Evolutionary conservation across 305 asterid species (phyloP), one percentile per base, ranked within the genome.

Genomic region (Solanum hybrid): DNA sequence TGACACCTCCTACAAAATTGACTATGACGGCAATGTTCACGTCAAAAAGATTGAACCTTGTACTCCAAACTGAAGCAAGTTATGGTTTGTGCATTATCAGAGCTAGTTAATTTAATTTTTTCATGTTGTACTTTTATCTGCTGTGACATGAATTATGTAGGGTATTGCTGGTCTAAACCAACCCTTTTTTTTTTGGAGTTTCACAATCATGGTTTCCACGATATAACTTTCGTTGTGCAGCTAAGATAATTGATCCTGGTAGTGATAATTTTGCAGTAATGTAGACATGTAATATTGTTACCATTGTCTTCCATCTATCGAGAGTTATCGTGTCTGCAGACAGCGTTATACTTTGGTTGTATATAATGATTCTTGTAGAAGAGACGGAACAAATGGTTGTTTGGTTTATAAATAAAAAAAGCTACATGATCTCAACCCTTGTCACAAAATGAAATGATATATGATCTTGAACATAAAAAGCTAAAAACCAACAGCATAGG

Each of bases 1-100:
- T 0, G 94, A 95, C 87, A 91, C 95, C 91, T 94, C 98, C 7
- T 97, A 97, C 94, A 94, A 88, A 92, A 94, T 97, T 38, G 96
- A 94, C 90, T 71, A 90, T 51, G 88, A 89, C 69, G 94, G 96
- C 60, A 92, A 92, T 77, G 96, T 97, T 78, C 81, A 93, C 26
- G 98, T 96, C 60, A 96, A 96, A 92, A 92, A 92, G 72, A 96
- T 91, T 76, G 56, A 85, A 75, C 80, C 72, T 89, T 75, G 88
- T 87, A 69, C 85, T 93, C 78, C 88, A 79, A 40, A 12, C 75
- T 17, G 87, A 86, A 76, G 78, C 76, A 87, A 66, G 45, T 82
- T 81, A 85, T 15, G 87, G 40, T 27, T 17, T 38, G 10, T 32
- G 34, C 34, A 32, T 32, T 32, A 32, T 32, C 34, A 32, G 34